Base-by-base conservation (phyloP, 2,329 filamentous ascomycete species). In the Fusarium sp. region DNA sequence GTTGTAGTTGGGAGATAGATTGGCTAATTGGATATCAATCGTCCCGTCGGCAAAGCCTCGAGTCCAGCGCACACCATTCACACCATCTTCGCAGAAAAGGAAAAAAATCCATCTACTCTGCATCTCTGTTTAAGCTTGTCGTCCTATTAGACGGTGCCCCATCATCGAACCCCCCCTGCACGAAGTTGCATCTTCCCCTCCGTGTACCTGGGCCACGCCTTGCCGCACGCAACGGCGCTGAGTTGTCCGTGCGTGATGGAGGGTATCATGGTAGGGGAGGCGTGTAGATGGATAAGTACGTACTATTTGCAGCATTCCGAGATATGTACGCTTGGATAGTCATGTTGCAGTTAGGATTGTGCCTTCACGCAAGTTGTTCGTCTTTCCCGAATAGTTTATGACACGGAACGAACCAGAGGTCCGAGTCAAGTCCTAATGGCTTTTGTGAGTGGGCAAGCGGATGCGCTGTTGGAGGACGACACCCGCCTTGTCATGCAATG, bases 61-160 rank as follows among this genome's bases (percentile, higher is more conserved):
- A 54, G 46, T 68, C 69, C 54, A 54, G 41, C 55, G 31, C 70
- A 68, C 52, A 64, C 62, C 66, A 27, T 72, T 10, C 69, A 70
- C 72, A 73, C 72, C 72, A 73, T 63, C 69, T 62, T 57, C 31
- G 11, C 29, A 68, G 52, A 37, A 18, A 58, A 27, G 59, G 51
- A 67, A 54, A 41, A 38, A 61, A 69, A 54, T 46, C 60, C 45
- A 62, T 73, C 63, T 73, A 52, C 54, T 65, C 65, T 67, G 57
- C 65, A 69, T 69, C 59, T 69, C 29, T 69, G 38, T 65, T 64
- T 60, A 60, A 73, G 57, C 39, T 39, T 66, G 55, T 55, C 60
- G 67, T 75, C 82, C 82, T 83, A 83, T 84, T 67, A 80, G 77
- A 81, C 69, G 69, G 71, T 83, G 83, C 83, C 83, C 82, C 82